phyloP scores from a whole-genome alignment of 2,329 filamentous ascomycete species.

The Botrytis sinoallii region DNA sequence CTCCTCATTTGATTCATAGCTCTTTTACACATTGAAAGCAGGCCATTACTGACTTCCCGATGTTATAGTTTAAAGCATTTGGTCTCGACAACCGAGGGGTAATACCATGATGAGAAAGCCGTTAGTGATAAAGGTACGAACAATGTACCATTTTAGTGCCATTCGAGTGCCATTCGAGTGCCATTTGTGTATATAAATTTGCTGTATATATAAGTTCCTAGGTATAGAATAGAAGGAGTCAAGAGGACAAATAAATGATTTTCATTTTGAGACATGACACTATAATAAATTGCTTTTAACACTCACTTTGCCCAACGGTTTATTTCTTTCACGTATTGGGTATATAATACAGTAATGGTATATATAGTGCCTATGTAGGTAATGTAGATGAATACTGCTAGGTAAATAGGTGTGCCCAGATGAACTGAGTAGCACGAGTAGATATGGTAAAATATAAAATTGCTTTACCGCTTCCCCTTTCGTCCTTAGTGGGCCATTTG shows the following conservation, averaged over 20 bases:
- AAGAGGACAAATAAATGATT: not conserved
- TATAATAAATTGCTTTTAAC: not conserved
- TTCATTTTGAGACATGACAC: not conserved
- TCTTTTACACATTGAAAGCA: not conserved
- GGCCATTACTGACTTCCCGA: not conserved
- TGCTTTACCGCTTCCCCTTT: not conserved
- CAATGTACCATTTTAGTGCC: not conserved
- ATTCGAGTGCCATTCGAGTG: not conserved
- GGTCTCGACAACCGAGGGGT: constrained; percentile 40
- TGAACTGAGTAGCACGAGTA: not conserved
- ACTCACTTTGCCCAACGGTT: not conserved
- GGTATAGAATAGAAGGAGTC: not conserved
- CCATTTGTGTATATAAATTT: too few species aligned
- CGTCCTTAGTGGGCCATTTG: not conserved
- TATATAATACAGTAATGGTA: not conserved
- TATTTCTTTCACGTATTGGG: not conserved
- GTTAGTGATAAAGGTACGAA: not conserved
- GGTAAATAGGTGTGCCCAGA: not conserved
- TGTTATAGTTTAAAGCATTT: constrained; percentile 54
- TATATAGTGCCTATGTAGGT: not conserved
- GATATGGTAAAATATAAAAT: not conserved
- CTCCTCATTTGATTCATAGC: not conserved
- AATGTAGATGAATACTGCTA: not conserved
- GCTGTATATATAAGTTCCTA: not conserved
- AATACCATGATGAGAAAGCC: constrained; percentile 17